Base-by-base conservation (phyloP, 345 rosid genomes). In the Litchi chinensis region DNA sequence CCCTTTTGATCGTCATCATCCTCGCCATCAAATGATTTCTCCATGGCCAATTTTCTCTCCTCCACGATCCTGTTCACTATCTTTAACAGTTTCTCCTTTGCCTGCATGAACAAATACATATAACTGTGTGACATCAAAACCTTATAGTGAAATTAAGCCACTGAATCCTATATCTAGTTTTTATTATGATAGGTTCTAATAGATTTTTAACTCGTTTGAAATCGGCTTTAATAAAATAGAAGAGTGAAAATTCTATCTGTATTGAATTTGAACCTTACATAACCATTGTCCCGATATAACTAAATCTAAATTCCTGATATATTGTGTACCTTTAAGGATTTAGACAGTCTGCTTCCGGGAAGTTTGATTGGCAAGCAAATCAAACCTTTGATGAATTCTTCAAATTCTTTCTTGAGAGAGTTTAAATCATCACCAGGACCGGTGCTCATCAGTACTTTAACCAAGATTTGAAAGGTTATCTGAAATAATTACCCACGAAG, bases 301-400 rank as follows among this genome's bases (percentile, higher is more conserved):
- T 32, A 3, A 32, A 32, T 32, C 37, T 32, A 32, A 32, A 32
- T 32, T 2, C 4, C 37, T 32, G 4, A 32, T 11, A 1, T 40
- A 6, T 72, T 56, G 37, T 15, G 28, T 62, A 93, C 99, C 98
- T 93, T 93, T 28, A 95, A 75, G 46, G 99, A 95, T 85, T 89
- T 95, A 67, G 89, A 89, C 0, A 95, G 88, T 77, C 93, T 89
- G 16, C 97, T 92, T 62, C 99, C 98, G 1, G 99, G 99, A 78
- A 95, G 78, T 78, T 90, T 93, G 87, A 95, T 84, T 3, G 99
- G 99, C 59, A 95, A 83, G 81, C 97, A 95, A 74, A 95, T 95
- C 75, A 95, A 85, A 6, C 96, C 99, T 87, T 93, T 95, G 84
- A 95, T 88, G 75, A 91, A 92, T 72, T 93, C 97, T 83, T 90